These are phyloP conservation scores for Phytophthora sp. DNA, from an alignment of 352 stramenopile species.

Conservation along the genomic window DNA sequence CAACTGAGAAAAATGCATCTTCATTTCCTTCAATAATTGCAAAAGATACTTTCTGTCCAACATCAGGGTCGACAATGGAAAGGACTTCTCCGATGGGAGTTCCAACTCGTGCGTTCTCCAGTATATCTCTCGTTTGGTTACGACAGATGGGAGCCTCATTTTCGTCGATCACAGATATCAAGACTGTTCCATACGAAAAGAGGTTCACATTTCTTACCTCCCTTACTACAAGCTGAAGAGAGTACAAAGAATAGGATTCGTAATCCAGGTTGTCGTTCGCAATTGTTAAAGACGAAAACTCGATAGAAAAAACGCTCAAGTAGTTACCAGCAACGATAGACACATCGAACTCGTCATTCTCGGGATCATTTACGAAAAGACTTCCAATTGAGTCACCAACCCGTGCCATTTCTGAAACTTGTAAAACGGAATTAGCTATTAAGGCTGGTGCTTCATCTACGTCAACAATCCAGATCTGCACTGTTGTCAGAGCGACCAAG, in stretches of 20 bases:
- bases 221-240: slow-evolving; percentile 11
- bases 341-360: slow-evolving; percentile 15
- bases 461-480: slow-evolving; percentile 40
- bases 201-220: slow-evolving; percentile 15
- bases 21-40: slow-evolving; percentile 22
- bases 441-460: slow-evolving; percentile 36
- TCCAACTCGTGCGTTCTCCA: slow-evolving; percentile 27
- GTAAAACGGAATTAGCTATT: slow-evolving; percentile 10
- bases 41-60: slow-evolving; percentile 23
- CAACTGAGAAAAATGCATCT: slow-evolving; percentile 16
- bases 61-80: slow-evolving; percentile 14
- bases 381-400: slow-evolving; percentile 12
- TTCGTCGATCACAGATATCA: slow-evolving; percentile 22
- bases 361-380: slow-evolving; percentile 21
- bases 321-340: slow-evolving; percentile 27
- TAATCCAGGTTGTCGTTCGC: slow-evolving; percentile 15
- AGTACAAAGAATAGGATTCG: slow-evolving; percentile 24
- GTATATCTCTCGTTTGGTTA: slow-evolving; percentile 23
- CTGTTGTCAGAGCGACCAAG: slow-evolving; percentile 7
- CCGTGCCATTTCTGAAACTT: slow-evolving; percentile 24
- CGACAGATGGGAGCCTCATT: slow-evolving; percentile 31
- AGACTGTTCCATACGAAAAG: slow-evolving; percentile 7
- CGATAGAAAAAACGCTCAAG: slow-evolving; percentile 17
- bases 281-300: slow-evolving; percentile 9
- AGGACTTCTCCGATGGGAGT: slow-evolving; percentile 19